Evolutionary conservation across 2,329 filamentous ascomycete species (phyloP), one percentile per base, ranked within the genome.

Genomic region (Pseudocercospora vitis): DNA sequence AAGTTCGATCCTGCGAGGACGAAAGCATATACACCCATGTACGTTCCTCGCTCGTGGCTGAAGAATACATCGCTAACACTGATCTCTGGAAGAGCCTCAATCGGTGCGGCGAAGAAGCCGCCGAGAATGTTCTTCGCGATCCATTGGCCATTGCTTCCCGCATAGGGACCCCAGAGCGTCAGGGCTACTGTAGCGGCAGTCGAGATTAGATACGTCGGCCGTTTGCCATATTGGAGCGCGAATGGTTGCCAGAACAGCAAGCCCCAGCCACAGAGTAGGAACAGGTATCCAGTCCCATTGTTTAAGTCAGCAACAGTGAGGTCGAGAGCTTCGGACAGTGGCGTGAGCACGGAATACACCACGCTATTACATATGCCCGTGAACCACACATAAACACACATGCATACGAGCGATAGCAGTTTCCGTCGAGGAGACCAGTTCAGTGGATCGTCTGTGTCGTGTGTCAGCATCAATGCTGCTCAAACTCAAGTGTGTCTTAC

Each of bases 201-300:
- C 1, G 73, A 75, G 28, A 76, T 61, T 2, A 80, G 63, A 50
- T 79, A 81, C 1, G 76, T 73, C 1, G 72, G 70, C 4, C 78
- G 70, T 51, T 78, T 75, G n/a, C 79, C 79, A 55, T 78, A 80
- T 44, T 76, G 74, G 14, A 81, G 63, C 0, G 79, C 79, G 24
- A 81, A 62, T 2, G 79, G 78, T 58, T 81, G 78, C 74, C 76
- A 80, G 35, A 81, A 67, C 2, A 81, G 63, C 57, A 74, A 74
- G 0, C 76, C 77, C 77, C 76, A 65, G 16, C 63, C 61, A 33
- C 45, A 48, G 7, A 32, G 29, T 16, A 59, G 29, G 52, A 62
- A 62, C n/a, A 62, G 44, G 21, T 63, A 63, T 8, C 79, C 78
- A 9, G 74, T 80, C 6, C 78, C 78, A 45, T 74, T 70, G 54